These are phyloP conservation scores for Cryptococcus hybrid DNA, from an alignment of 1,284 basidiomycete species.

Conservation along the genomic window DNA sequence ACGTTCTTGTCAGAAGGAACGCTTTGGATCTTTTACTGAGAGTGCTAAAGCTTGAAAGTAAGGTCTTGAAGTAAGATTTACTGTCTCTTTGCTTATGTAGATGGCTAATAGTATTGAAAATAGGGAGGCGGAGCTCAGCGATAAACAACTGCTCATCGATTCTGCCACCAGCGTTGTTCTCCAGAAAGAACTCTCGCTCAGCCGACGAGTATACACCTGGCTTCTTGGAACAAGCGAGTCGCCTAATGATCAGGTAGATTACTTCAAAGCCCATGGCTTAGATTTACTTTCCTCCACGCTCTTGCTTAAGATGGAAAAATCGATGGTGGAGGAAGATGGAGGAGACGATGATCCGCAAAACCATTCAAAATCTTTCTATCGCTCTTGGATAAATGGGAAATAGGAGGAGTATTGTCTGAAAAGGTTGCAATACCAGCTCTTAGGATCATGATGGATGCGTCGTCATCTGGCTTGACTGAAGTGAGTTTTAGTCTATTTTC, in stretches of 20 bases:
- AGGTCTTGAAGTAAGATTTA: slow-evolving; percentile 58
- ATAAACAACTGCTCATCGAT: slow-evolving; percentile 72
- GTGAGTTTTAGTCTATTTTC: neutral
- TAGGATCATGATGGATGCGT: slow-evolving; percentile 17
- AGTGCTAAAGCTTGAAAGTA: slow-evolving; percentile 69
- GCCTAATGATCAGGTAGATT: slow-evolving; percentile 66
- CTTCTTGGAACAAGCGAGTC: slow-evolving; percentile 78
- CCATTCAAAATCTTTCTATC: slow-evolving; percentile 97
- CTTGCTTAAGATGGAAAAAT: slow-evolving; percentile 14
- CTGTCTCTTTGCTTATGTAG: neutral
- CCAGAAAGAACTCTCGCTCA: slow-evolving; percentile 87
- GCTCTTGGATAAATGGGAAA: slow-evolving; percentile 94
- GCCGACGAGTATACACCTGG: slow-evolving; percentile 91
- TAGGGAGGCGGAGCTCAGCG: slow-evolving; percentile 57
- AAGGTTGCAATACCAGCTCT: slow-evolving; percentile 70
- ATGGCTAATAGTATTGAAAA: neutral
- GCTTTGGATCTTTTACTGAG: slow-evolving; percentile 77
- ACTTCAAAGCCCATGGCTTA: slow-evolving; percentile 67
- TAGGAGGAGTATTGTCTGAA: slow-evolving; percentile 78
- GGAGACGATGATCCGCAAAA: slow-evolving; percentile 55
- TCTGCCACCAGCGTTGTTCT: slow-evolving; percentile 79
- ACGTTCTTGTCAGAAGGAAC: slow-evolving; percentile 77
- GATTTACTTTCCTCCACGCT: slow-evolving; percentile 67
- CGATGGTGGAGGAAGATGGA: neutral
- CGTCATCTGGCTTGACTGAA: neutral